Percentiles rank a stretch among this genome's conserved stretches.
Evolutionary conservation across 305 asterid species (phyloP).

Genomic region (Striga hermonthica): DNA sequence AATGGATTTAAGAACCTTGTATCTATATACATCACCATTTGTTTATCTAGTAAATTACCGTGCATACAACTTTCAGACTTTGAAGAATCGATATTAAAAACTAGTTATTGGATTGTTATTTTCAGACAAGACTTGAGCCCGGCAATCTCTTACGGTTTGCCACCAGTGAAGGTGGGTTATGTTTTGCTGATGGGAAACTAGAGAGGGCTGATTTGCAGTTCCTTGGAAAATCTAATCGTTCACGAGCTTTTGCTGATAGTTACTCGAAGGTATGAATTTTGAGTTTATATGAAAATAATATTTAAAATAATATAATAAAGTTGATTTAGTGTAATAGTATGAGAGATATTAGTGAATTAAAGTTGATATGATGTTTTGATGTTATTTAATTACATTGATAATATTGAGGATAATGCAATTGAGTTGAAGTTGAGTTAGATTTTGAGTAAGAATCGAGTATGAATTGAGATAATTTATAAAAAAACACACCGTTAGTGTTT

Average conservation of each 20-base stretch:
- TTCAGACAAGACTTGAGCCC: constrained; percentile 57
- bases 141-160: constrained; percentile 77
- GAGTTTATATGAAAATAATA: constrained; percentile 19
- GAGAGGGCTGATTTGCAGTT: constrained; percentile 80
- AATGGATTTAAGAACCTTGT: background rate
- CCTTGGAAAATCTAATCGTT: constrained; percentile 72
- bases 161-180: constrained; percentile 58
- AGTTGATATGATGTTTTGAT: background rate
- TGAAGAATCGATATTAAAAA: background rate
- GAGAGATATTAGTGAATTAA: background rate
- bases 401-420: no score
- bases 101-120: constrained; percentile 23
- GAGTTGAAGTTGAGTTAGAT: no score
- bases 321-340: background rate
- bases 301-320: background rate
- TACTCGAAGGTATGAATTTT: constrained; percentile 71
- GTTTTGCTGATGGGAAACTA: constrained; percentile 61
- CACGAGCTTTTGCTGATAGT: constrained; percentile 90
- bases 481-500: no score
- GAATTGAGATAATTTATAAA: no score
- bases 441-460: no score
- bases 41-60: background rate
- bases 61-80: constrained; percentile 1
- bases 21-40: background rate
- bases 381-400: background rate